Evolutionary conservation across 192 early-diverging fungal species (phyloP).

Genomic region (Coemansia sp.): DNA sequence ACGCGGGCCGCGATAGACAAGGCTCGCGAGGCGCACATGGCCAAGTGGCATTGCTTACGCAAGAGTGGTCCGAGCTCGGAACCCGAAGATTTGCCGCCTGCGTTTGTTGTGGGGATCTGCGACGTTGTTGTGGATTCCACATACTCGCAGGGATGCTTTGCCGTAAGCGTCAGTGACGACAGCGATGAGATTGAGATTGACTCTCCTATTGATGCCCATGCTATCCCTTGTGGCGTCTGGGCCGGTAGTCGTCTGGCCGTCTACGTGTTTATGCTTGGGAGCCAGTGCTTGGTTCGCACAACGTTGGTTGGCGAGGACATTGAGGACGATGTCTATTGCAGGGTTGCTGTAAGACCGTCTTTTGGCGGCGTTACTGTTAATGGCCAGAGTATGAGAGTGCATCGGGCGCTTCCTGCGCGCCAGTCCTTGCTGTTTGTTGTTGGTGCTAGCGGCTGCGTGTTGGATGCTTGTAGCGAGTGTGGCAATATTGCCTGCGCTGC

Average conservation of each 20-base stretch:
- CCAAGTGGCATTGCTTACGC: conserved; percentile 24
- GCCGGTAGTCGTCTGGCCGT: conserved; percentile 12
- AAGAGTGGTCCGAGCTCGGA: conserved; percentile 16
- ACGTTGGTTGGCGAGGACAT: conserved; percentile 11
- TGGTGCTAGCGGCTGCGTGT: conserved; percentile 6
- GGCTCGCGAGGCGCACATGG: background rate
- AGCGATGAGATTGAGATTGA: background rate
- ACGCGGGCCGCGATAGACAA: background rate
- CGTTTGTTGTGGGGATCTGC: conserved; percentile 29
- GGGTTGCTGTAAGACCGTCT: background rate
- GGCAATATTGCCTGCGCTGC: conserved; percentile 14
- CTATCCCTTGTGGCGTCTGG: conserved; percentile 14
- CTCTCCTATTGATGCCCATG: background rate
- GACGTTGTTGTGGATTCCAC: conserved; percentile 27
- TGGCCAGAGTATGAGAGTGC: conserved; percentile 41
- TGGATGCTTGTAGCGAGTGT: conserved; percentile 24
- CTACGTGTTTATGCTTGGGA: conserved; percentile 21
- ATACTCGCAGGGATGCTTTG: conserved; percentile 14
- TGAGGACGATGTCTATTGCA: background rate
- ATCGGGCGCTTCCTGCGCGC: conserved; percentile 3
- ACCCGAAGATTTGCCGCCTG: background rate
- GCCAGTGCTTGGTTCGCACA: conserved; percentile 16
- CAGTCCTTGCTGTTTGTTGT: conserved; percentile 33
- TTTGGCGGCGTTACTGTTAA: conserved; percentile 1
- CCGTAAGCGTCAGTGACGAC: conserved; percentile 11